Base-by-base conservation (phyloP, 2,329 filamentous ascomycete genomes). In the Periconia macrospinosa region DNA sequence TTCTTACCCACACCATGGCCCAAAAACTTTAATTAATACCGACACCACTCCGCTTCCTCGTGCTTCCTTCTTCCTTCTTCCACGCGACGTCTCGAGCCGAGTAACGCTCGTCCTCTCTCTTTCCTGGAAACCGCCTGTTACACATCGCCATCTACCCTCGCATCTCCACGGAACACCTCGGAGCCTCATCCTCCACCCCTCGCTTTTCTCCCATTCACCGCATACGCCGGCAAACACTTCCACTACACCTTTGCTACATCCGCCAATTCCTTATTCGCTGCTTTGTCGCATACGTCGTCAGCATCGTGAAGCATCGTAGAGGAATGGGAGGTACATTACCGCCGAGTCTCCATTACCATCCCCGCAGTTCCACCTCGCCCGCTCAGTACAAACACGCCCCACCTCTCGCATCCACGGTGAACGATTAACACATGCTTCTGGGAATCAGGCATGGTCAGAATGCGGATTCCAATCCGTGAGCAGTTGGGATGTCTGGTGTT, bases 391-490 rank as follows among this genome's bases (percentile, higher is more conserved):
- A 13, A 37, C 15, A 13, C 15, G 5, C 15, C 11, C 33, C 5
- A 37, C 11, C 11, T n/a, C 3, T 14, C 33, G 33, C 15, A 14
- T 14, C 15, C 33, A n/a, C 33, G 11, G 33, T 37, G 33, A 37
- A 37, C 33, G 6, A 37, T n/a, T 13, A n/a, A 37, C 33, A n/a
- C 33, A 13, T 37, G 11, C 41, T 48, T 43, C 14, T 15, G 20
- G 15, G 14, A 47, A 7, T 9, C 55, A 40, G 61, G 46, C 10
- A 72, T 73, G 70, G 70, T 69, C 65, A 80, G 74, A 66, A 93
- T 96, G 90, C 86, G 91, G 73, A 85, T 96, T 72, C 88, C 89
- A 53, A 96, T 96, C 67, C 85, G 91, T 62, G 87, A 92, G 77
- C 92, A 97, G 83, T 82, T 97, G 65, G 90, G 86, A 61, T 81